Conservation (phyloP, 306 rosid genomes). For the Rubus parviflorus region DNA sequence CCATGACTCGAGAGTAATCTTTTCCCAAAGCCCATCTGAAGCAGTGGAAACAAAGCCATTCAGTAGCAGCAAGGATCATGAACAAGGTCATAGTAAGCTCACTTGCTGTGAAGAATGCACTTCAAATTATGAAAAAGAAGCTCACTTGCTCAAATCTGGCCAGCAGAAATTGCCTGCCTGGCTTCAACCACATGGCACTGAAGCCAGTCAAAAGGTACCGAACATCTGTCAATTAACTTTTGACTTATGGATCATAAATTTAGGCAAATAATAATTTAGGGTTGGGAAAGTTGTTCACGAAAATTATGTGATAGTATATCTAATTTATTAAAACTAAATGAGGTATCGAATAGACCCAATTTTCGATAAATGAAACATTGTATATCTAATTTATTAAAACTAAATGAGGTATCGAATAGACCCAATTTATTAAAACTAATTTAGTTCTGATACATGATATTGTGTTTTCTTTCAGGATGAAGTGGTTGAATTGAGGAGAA, state of each 20-base stretch:
- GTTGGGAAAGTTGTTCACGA: not conserved
- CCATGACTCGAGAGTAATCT: conserved; percentile 51
- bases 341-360: not conserved
- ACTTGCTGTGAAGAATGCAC: conserved; percentile 72
- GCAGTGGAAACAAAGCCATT: conserved; percentile 53
- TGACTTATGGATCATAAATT: conserved; percentile 11
- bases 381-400: not conserved
- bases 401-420: not conserved
- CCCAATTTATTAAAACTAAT: not conserved
- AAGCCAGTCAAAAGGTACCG: conserved; percentile 63
- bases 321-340: not conserved
- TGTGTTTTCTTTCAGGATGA: conserved; percentile 51
- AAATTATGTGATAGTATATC: not conserved
- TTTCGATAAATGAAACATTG: not conserved
- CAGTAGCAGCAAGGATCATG: conserved; percentile 44
- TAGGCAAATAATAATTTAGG: not conserved
- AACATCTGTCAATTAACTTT: not conserved
- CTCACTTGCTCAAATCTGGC: conserved; percentile 56
- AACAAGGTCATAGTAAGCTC: conserved; percentile 40
- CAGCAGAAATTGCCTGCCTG: conserved; percentile 82
- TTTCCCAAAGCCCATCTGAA: conserved; percentile 41
- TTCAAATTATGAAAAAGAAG: conserved; percentile 73
- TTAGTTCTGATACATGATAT: not conserved
- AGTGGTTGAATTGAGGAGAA: conserved; percentile 50
- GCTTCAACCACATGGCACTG: conserved; percentile 74